These are phyloP conservation scores for Endocarpon pusillum DNA, from an alignment of 495 filamentous ascomycete species.

Conservation along the genomic window DNA sequence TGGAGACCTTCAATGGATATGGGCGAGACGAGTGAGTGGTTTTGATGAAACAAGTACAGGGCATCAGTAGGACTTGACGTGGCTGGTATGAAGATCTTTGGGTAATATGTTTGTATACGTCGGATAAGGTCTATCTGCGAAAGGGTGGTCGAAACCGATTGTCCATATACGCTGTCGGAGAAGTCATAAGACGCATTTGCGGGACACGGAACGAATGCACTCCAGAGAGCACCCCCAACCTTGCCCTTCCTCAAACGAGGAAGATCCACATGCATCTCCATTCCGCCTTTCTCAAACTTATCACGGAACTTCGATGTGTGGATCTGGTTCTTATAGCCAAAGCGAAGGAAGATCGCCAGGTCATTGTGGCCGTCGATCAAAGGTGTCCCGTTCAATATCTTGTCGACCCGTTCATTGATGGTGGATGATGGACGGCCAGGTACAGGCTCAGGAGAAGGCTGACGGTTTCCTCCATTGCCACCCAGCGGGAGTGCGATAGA, in stretches of 20 bases:
- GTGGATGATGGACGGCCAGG: slow-evolving; percentile 15
- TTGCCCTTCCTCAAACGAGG: slow-evolving; percentile 36
- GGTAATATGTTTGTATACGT: slow-evolving; percentile 51
- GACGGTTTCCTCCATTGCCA: slow-evolving; percentile 1
- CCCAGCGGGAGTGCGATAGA: slow-evolving; percentile 3
- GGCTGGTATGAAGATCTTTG: slow-evolving; percentile 46
- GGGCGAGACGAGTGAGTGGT: slow-evolving; percentile 47
- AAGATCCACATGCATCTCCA: slow-evolving; percentile 63
- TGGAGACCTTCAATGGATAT: slow-evolving; percentile 84
- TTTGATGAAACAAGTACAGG: slow-evolving; percentile 33
- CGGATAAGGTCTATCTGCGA: slow-evolving; percentile 71
- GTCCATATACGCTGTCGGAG: slow-evolving; percentile 50
- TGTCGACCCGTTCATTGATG: slow-evolving; percentile 48
- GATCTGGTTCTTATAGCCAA: slow-evolving; percentile 58
- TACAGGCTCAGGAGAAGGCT: slow-evolving; percentile 8
- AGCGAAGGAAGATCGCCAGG: slow-evolving; percentile 55
- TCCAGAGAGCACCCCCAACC: slow-evolving; percentile 71
- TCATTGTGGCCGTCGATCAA: slow-evolving; percentile 92
- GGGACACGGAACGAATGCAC: slow-evolving; percentile 67
- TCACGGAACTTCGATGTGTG: slow-evolving; percentile 54
- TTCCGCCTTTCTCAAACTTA: slow-evolving; percentile 46
- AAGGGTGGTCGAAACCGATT: slow-evolving; percentile 49
- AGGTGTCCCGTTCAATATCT: slow-evolving; percentile 55
- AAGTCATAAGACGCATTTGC: slow-evolving; percentile 45
- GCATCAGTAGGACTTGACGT: slow-evolving; percentile 39